Conservation (phyloP, 1,139 yeast species). For the Wickerhamiella infanticola region DNA sequence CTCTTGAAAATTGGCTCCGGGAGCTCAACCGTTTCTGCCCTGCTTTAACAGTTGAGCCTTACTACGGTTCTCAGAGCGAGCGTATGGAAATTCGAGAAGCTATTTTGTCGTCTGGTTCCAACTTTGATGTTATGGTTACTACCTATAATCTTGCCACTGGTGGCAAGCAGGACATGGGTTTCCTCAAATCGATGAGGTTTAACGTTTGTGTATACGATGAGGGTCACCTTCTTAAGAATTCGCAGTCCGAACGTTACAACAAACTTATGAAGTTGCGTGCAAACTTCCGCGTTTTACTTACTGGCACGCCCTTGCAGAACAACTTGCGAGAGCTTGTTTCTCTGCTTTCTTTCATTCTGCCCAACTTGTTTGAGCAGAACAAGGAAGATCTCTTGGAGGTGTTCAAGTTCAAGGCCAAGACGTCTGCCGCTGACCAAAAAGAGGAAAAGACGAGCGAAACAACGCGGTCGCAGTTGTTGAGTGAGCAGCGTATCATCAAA, state of each 20-base stretch:
- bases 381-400: conserved; percentile 69
- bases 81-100: conserved; percentile 71
- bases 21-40: conserved; percentile 90
- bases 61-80: conserved; percentile 76
- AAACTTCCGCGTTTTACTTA: conserved; percentile 63
- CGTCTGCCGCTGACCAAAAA: conserved; percentile 27
- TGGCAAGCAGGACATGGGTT: conserved; percentile 62
- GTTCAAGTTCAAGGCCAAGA: conserved; percentile 70
- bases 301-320: conserved; percentile 96
- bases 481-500: conserved; percentile 78
- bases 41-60: conserved; percentile 62
- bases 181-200: conserved; percentile 56
- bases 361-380: conserved; percentile 63
- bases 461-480: conserved; percentile 42
- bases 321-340: conserved; percentile 83
- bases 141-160: conserved; percentile 90
- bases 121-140: conserved; percentile 85
- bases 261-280: conserved; percentile 76
- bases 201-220: conserved; percentile 91
- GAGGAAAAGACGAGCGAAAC: conserved; percentile 9
- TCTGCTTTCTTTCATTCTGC: conserved; percentile 76
- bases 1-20: conserved; percentile 92
- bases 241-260: conserved; percentile 69
- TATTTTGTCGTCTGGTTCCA: conserved; percentile 29
- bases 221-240: conserved; percentile 91